Percentiles rank a stretch among this genome's conserved stretches.
These are phyloP conservation scores for Pleurotus citrinopileatus DNA, from an alignment of 768 basidiomycete species.

Conservation along the genomic window DNA sequence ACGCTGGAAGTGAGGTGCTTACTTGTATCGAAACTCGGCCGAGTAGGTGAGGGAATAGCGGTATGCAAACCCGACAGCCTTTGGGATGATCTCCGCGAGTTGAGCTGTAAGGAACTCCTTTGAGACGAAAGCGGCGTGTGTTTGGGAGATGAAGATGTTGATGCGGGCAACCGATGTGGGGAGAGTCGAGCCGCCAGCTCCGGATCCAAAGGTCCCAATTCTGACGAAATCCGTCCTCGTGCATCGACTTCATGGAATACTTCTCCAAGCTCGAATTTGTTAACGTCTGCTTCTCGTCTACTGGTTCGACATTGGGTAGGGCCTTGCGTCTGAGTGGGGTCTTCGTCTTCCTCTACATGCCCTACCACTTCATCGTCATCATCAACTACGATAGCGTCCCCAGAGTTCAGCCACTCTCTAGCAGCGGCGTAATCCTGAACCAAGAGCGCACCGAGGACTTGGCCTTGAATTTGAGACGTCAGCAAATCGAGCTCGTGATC, in stretches of 20 bases:
- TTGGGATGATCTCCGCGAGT: neutral
- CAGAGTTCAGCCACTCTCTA: constrained; percentile 41
- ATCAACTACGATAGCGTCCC: constrained; percentile 48
- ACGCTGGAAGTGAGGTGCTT: neutral
- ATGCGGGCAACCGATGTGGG: constrained; percentile 38
- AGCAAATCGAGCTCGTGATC: constrained; percentile 27
- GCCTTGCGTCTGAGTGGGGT: constrained; percentile 6
- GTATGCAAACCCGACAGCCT: neutral
- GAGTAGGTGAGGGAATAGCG: neutral
- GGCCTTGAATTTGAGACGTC: constrained; percentile 31
- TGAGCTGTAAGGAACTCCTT: neutral
- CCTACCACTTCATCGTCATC: constrained; percentile 5
- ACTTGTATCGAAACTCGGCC: neutral
- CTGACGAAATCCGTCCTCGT: constrained; percentile 28
- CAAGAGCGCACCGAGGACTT: constrained; percentile 52
- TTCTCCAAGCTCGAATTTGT: neutral
- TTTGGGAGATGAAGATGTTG: neutral
- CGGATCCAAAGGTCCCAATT: constrained; percentile 57
- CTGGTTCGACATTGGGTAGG: neutral
- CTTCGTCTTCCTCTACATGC: neutral
- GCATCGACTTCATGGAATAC: neutral
- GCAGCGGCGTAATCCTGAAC: constrained; percentile 30
- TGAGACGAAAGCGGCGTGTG: constrained; percentile 13
- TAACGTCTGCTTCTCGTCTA: neutral
- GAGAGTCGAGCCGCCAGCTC: constrained; percentile 64